Base-by-base conservation (phyloP, 805 yeast species). In the Cyberlindnera nakhonratchasimensis region DNA sequence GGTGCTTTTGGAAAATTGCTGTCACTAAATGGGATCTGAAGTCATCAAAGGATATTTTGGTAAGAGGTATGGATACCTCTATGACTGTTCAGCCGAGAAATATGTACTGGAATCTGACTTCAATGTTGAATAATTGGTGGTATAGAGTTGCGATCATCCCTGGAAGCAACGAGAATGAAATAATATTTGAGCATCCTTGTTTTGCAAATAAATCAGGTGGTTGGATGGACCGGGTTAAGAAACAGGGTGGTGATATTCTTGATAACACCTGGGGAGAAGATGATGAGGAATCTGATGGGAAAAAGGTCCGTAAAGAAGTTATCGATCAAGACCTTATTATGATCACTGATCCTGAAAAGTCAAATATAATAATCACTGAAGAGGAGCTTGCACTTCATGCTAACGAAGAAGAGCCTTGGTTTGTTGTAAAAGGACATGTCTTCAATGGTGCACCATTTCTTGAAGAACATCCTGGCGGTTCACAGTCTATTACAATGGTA, bases 51-150 rank as follows among this genome's bases (percentile, higher is more conserved):
- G 66, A 62, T 32, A 52, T 64, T 12, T 39, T 64, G 5, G 68
- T 64, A 5, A 54, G 68, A 37, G 66, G 57, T 0, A 64, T 64
- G 68, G 68, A 64, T 45, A 59, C 52, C 28, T 46, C 61, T n/a
- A 64, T 64, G 68, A 52, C 48, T 14, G 53, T 52, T 10, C 67
- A 64, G 41, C 68, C 68, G 9, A 53, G 66, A 42, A 58, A 61
- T 33, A 63, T 64, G 67, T 64, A 64, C 43, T 64, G 68, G 67
- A 64, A 62, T 39, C 65, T 64, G 8, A 58, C 64, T 12, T 61
- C 66, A 1, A 63, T 64, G 68, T 44, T 61, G 43, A 63, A 62
- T 37, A 64, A 64, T 35, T 63, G 68, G 66, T 63, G 67, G 67
- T 62, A 61, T 41, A 43, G 68, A 12, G 59, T 64, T 14, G 60